Percentiles rank a stretch among this genome's conserved stretches.
phyloP scores from a whole-genome alignment of 805 yeast genomes.

The Isabelozyma pseudorhagii region DNA sequence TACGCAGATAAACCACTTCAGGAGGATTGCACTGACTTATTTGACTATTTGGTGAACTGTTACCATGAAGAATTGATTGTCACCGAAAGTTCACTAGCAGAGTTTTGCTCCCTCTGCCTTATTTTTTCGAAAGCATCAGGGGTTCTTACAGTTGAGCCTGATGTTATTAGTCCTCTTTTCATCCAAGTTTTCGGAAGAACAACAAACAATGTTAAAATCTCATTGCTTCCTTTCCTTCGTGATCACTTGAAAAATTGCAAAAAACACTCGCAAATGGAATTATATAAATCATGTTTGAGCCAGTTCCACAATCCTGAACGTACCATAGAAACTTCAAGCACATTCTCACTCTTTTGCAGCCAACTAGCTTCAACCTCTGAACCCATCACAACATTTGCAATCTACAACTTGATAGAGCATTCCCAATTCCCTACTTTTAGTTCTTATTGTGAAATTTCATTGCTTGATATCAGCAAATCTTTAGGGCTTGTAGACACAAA shows the following conservation, averaged over 20 bases:
- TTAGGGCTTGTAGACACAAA: conserved; percentile 8
- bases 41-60: conserved; percentile 41
- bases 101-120: conserved; percentile 30
- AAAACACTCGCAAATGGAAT: conserved; percentile 12
- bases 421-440: conserved; percentile 26
- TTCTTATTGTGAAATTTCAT: conserved; percentile 24
- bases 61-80: conserved; percentile 38
- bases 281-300: conserved; percentile 26
- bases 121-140: conserved; percentile 21
- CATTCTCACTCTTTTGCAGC: conserved; percentile 35
- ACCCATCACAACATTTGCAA: conserved; percentile 26
- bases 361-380: conserved; percentile 26
- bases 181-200: conserved; percentile 2
- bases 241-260: conserved; percentile 4
- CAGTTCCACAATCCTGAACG: conserved; percentile 33
- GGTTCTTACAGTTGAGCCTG: conserved; percentile 19
- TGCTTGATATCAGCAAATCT: conserved; percentile 17
- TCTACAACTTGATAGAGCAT: conserved; percentile 43
- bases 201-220: conserved; percentile 16
- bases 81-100: conserved; percentile 30
- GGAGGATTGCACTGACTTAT: conserved; percentile 47
- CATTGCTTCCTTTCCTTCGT: conserved; percentile 12
- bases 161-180: conserved; percentile 4
- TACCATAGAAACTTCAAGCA: conserved; percentile 34
- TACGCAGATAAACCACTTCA: conserved; percentile 17